These are phyloP conservation scores for Penicillium paxilli DNA, from an alignment of 495 filamentous ascomycete genomes.

Conservation along the genomic window DNA sequence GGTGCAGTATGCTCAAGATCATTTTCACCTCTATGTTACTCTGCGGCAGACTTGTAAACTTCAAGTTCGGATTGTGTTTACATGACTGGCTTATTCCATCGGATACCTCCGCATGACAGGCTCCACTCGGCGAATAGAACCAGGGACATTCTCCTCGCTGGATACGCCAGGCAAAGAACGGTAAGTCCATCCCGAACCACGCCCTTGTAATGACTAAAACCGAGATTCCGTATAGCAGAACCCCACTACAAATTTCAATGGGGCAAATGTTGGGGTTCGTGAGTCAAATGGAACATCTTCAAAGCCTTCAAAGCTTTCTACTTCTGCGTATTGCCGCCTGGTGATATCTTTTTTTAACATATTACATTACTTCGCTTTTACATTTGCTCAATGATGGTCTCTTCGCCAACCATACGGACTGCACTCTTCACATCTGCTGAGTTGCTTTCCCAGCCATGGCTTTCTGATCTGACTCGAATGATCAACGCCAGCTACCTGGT, in stretches of 20 bases:
- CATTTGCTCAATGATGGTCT: background rate
- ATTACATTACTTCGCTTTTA: background rate
- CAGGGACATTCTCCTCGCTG: background rate
- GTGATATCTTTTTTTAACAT: background rate
- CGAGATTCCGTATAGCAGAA: background rate
- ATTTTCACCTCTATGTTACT: too few species aligned
- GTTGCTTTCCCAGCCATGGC: conserved; percentile 11
- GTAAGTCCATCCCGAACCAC: background rate
- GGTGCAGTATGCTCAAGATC: too few species aligned
- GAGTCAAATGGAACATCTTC: background rate
- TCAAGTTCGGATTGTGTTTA: too few species aligned
- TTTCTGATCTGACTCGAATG: conserved; percentile 11
- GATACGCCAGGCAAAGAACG: background rate
- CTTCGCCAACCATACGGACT: conserved; percentile 1
- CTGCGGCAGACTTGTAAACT: too few species aligned
- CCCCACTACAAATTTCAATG: background rate
- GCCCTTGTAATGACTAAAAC: background rate
- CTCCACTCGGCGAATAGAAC: background rate
- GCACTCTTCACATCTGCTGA: conserved; percentile 11
- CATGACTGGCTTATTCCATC: background rate
- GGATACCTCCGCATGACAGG: background rate
- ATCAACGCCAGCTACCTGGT: conserved; percentile 14
- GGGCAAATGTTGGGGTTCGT: background rate
- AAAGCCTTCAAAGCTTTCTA: background rate
- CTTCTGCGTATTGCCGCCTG: background rate